Percentiles rank a stretch among this genome's conserved stretches.
Evolutionary conservation across 441 rosid genomes (phyloP).

Genomic region (Eruca vesicaria): DNA sequence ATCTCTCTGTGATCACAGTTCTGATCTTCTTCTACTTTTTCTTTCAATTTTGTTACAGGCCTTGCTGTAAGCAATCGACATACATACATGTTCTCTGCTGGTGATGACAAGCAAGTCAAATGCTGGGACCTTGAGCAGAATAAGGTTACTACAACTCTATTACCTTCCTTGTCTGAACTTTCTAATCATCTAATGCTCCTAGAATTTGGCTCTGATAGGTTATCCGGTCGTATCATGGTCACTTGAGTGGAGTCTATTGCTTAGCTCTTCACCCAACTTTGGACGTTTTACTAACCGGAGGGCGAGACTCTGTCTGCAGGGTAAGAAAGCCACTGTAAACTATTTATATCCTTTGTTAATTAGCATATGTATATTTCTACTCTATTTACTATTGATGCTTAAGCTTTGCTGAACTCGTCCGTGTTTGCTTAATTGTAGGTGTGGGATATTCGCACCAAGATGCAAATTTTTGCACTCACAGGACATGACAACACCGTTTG

Average conservation of each 20-base stretch:
- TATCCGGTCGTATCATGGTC: too few species aligned
- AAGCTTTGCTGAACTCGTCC: constrained; percentile 6
- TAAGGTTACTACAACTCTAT: constrained; percentile 57
- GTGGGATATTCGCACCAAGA: constrained; percentile 96
- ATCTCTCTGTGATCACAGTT: background rate
- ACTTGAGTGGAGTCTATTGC: too few species aligned
- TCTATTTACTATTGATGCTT: background rate
- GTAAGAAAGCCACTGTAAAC: constrained; percentile 41
- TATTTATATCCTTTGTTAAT: background rate
- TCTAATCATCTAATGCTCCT: constrained; percentile 1
- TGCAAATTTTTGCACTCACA: constrained; percentile 91
- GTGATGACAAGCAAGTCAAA: constrained; percentile 98
- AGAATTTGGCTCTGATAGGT: constrained; percentile 45
- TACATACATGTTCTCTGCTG: constrained; percentile 97
- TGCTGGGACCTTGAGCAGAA: constrained; percentile 99
- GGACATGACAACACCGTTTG: constrained; percentile 96
- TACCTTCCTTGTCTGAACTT: background rate
- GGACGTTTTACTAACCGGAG: too few species aligned
- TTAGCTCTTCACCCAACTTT: too few species aligned
- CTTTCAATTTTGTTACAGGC: constrained; percentile 44
- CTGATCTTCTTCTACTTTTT: background rate
- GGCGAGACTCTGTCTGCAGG: too few species aligned
- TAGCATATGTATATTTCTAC: background rate
- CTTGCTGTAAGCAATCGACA: constrained; percentile 89
- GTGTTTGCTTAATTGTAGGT: constrained; percentile 50